Evolutionary conservation across 306 rosid genomes (phyloP), one percentile per base, ranked within the genome.

Genomic region (Crotalaria pallida): DNA sequence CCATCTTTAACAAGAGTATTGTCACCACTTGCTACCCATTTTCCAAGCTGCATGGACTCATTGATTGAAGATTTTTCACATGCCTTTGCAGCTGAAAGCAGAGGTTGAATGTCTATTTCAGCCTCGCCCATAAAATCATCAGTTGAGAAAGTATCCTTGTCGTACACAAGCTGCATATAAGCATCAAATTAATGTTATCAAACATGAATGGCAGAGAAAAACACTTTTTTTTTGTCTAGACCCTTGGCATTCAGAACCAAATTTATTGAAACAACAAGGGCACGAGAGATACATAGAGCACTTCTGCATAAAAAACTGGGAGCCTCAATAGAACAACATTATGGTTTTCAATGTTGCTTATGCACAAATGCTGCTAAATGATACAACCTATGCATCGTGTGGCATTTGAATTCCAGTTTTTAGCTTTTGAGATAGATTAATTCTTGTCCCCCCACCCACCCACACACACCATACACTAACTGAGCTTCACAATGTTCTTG

Each of bases 91-190:
- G 96, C 96, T 10, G 80, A 13, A 2, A 95, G 82, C 45, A 95
- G 74, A 22, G 99, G 97, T 51, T 88, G 85, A 75, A 95, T 95
- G 78, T 95, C 96, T 29, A 95, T 95, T 73, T 95, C 99, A 22
- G 91, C 96, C 81, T 91, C 97, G 1, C 99, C 99, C 99, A 95
- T 95, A 73, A 86, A 95, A 74, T 95, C 99, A 51, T 95, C 99
- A 6, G 88, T 82, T 34, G 80, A 58, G 81, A 95, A 95, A 26
- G 88, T 87, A 60, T 95, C 99, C 70, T 91, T 95, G 83, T 95
- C 99, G 4, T 89, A 87, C 41, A 91, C 99, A 70, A 84, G 70
- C 99, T 95, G 88, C 82, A 87, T 11, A 64, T 13, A 59, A 33
- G 47, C 63, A 69, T 40, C 57, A 11, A 29, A 73, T 63, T 22